phyloP scores from a whole-genome alignment of 2,329 filamentous ascomycete genomes.

The Ophiostoma ips region DNA sequence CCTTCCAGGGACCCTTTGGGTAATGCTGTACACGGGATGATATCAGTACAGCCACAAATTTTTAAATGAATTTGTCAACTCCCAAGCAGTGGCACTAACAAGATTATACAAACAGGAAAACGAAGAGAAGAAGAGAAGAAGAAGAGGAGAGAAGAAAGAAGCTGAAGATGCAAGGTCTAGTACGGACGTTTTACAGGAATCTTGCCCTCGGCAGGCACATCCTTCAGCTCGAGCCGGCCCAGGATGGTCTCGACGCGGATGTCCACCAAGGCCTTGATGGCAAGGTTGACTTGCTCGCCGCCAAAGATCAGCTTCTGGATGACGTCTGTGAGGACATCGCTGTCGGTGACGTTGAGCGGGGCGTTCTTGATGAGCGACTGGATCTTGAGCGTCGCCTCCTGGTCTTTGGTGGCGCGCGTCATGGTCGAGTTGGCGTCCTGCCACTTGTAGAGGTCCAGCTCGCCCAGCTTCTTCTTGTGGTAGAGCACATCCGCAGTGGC shows the following conservation, averaged over 20 bases:
- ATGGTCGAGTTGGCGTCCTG: conserved; percentile 71
- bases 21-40: conserved; percentile 33
- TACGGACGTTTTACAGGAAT: conserved; percentile 90
- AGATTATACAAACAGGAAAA: conserved; percentile 18
- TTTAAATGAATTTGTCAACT: background rate
- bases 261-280: conserved; percentile 68
- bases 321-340: conserved; percentile 64
- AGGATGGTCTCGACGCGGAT: conserved; percentile 70
- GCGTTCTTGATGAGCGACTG: conserved; percentile 63
- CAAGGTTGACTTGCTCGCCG: conserved; percentile 51
- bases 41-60: conserved; percentile 6
- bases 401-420: conserved; percentile 40
- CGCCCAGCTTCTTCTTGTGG: conserved; percentile 61
- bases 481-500: conserved; percentile 75
- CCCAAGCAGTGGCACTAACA: conserved; percentile 13
- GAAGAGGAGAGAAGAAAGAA: background rate
- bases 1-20: conserved; percentile 35
- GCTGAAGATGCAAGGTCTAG: conserved; percentile 23
- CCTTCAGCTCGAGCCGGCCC: conserved; percentile 65
- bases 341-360: conserved; percentile 69
- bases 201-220: conserved; percentile 72
- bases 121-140: background rate
- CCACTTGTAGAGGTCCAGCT: conserved; percentile 69
- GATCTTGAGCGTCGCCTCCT: conserved; percentile 54
- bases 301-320: conserved; percentile 72